Evolutionary conservation across 306 rosid species (phyloP).

Genomic region (Prunus armeniaca): DNA sequence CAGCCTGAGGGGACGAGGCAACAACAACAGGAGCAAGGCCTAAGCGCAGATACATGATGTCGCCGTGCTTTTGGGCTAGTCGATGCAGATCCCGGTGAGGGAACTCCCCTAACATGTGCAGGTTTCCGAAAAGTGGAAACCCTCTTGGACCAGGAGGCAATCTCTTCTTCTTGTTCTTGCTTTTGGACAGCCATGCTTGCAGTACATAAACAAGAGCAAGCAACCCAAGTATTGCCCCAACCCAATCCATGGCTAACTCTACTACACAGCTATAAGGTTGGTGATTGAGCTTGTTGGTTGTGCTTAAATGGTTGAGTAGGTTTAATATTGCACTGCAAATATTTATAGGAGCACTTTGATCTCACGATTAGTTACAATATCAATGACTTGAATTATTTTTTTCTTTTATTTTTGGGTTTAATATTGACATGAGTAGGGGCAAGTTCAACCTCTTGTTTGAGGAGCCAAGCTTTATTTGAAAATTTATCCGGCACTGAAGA

Average conservation of each 20-base stretch:
- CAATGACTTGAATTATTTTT: neutral
- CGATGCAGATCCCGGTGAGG: conserved; percentile 50
- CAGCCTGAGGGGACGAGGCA: conserved; percentile 69
- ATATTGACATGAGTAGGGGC: neutral
- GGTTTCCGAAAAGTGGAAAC: conserved; percentile 55
- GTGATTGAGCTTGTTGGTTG: neutral
- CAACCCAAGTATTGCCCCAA: conserved; percentile 30
- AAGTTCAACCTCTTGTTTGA: neutral
- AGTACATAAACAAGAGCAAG: conserved; percentile 33
- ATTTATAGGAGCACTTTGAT: neutral
- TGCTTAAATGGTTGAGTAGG: neutral
- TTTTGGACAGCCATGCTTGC: conserved; percentile 21
- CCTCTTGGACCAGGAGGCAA: conserved; percentile 80
- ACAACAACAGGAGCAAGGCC: conserved; percentile 53
- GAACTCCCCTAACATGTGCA: conserved; percentile 45
- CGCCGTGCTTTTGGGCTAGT: conserved; percentile 54
- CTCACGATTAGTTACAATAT: neutral
- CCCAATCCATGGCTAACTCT: conserved; percentile 17
- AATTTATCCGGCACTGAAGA: neutral
- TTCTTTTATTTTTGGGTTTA: too few species aligned
- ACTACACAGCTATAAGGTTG: neutral
- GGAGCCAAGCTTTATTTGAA: neutral
- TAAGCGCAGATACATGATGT: conserved; percentile 54
- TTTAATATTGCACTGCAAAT: neutral
- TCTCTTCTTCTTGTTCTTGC: conserved; percentile 23